Base-by-base conservation (phyloP, 2,329 filamentous ascomycete species). In the Stachybotrys chartarum region DNA sequence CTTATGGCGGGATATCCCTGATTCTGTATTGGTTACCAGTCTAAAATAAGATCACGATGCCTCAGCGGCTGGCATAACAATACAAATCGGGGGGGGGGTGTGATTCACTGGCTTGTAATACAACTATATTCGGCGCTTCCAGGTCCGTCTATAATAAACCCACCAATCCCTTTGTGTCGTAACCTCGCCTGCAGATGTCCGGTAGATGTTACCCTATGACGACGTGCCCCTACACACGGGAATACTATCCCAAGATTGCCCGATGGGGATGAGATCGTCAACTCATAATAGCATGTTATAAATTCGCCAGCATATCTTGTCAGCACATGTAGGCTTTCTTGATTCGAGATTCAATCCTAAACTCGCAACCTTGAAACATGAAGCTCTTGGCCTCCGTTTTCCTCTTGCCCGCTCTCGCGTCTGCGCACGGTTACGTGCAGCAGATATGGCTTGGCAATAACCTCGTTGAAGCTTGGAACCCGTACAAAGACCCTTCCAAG, bases 401-500 rank as follows among this genome's bases (percentile, higher is more conserved):
- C 32, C 10, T 48, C 18, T 32, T 54, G 7, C 52, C 52, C n/a
- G 39, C 52, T n/a, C 50, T 56, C 17, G 52, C 55, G 12, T 54
- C 51, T 31, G 56, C 42, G 12, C 62, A 64, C 44, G 62, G 62
- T 32, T 64, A 59, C 42, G 62, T 64, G 7, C 60, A 63, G 50
- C 62, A 64, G 46, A 57, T 64, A 16, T 54, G 54, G 44, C 49
- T 64, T 5, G 60, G 62, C 3, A 58, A 61, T 30, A 59, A 61
- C 42, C 58, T 64, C n/a, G 60, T 66, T 53, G 55, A 62, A 12
- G 59, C 64, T 5, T 66, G 64, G 64, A 65, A 65, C 51, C 64
- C 64, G 3, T 66, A 66, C 53, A 66, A 66, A 50, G 64, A 65
- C 24, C 62, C 64, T 0, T 63, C 64, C 39, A 64, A 66, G 54